Evolutionary conservation across 306 rosid genomes (phyloP), one percentile per base, ranked within the genome.

Genomic region (Clitoria ternatea): DNA sequence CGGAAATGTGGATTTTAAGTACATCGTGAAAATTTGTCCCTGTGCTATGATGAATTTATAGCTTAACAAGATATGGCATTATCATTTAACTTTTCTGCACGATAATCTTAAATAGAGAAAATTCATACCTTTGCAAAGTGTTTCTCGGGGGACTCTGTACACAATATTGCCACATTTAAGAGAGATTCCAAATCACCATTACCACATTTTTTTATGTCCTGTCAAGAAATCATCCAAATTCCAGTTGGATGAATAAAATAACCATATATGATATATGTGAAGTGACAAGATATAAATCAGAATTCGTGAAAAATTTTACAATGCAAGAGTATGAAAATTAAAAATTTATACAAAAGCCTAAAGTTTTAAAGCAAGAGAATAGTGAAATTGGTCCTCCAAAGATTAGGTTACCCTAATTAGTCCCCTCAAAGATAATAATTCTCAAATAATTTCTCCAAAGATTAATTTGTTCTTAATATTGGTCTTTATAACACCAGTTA

Each of bases 51-150:
- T 37, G 36, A 12, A 19, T 32, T 37, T 44, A 40, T 10, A 54
- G 26, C 40, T 22, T 53, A 13, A 26, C 45, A 53, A 32, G 40
- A 22, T 66, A 24, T 10, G n/a, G 43, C 32, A 40, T 52, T 43
- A 27, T 8, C 33, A 7, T 45, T 17, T 4, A 13, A 35, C 23
- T 35, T 71, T 49, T 20, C 2, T 3, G 43, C 37, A 37, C 22
- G 23, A 77, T 23, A 18, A 65, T 32, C 23, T 18, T 70, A 5
- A 54, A 22, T 18, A 55, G 43, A 55, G 62, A 43, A 70, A 49
- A 60, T 17, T 72, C 17, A 47, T 70, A 95, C 99, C 99, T 82
- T 72, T 3, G 99, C 99, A 76, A 95, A 95, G 81, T 95, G 94
- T 76, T 86, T 85, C 83, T 88, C 91, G 0, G 99, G 97, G 47